phyloP scores from a whole-genome alignment of 1,284 basidiomycete species.

The Fomes fomentarius region DNA sequence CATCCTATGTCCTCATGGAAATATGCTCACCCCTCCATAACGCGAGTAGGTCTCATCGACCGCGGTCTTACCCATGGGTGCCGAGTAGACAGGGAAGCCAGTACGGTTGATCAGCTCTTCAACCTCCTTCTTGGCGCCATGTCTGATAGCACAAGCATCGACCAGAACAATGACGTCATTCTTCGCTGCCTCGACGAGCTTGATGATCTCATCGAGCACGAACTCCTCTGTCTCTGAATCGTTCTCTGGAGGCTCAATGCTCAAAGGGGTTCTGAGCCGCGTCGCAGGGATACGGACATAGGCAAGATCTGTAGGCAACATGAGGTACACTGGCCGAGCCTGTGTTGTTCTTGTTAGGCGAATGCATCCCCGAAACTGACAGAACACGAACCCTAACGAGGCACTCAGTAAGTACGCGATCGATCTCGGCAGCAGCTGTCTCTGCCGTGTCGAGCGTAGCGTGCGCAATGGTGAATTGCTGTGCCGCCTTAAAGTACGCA shows the following conservation, averaged over 20 bases:
- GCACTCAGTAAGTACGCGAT: constrained; percentile 78
- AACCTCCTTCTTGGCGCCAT: constrained; percentile 72
- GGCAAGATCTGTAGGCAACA: constrained; percentile 87
- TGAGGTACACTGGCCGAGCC: constrained; percentile 88
- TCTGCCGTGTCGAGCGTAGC: constrained; percentile 58
- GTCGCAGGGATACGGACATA: constrained; percentile 68
- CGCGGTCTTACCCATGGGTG: constrained; percentile 90
- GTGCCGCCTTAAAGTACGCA: constrained; percentile 79
- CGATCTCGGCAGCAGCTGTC: constrained; percentile 74
- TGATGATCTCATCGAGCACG: constrained; percentile 75
- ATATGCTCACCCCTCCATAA: constrained; percentile 81
- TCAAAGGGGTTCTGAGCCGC: constrained; percentile 67
- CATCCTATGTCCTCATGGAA: background rate
- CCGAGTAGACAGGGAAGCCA: constrained; percentile 76
- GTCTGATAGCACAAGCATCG: constrained; percentile 88
- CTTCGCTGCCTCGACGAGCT: constrained; percentile 63
- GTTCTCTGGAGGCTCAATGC: constrained; percentile 51
- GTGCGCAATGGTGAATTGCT: constrained; percentile 77
- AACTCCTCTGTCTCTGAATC: constrained; percentile 66
- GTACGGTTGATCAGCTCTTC: constrained; percentile 72
- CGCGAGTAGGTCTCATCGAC: constrained; percentile 80
- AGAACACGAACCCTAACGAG: constrained; percentile 55
- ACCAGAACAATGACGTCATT: constrained; percentile 80
- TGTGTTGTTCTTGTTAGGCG: constrained; percentile 32
- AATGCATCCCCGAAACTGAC: background rate